Evolutionary conservation across 2,329 filamentous ascomycete genomes (phyloP).

Genomic region (Phaeosphaeria sp.): DNA sequence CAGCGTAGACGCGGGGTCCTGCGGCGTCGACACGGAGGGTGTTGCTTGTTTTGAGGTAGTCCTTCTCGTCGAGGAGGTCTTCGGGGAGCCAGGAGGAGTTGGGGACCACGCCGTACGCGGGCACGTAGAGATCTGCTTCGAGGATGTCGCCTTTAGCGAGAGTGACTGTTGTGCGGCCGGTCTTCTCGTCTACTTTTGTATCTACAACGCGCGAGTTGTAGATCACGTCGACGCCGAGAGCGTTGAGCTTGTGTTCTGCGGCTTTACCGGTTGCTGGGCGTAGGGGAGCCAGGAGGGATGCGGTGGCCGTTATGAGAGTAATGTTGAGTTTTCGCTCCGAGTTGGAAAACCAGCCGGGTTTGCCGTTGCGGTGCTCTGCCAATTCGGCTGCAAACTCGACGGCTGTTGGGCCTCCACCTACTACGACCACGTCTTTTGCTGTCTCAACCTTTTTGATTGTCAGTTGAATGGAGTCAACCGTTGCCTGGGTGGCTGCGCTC

Average conservation of each 20-base stretch:
- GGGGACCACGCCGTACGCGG: conserved; percentile 59
- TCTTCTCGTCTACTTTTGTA: conserved; percentile 14
- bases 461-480: conserved; percentile 40
- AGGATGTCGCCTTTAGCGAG: conserved; percentile 54
- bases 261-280: conserved; percentile 48
- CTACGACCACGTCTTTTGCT: conserved; percentile 56
- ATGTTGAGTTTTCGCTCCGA: conserved; percentile 46
- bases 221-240: conserved; percentile 56
- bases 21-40: conserved; percentile 56
- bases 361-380: conserved; percentile 50
- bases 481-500: conserved; percentile 39
- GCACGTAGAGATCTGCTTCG: conserved; percentile 61
- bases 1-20: conserved; percentile 55
- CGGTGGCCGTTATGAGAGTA: conserved; percentile 53
- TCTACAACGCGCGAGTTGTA: conserved; percentile 47
- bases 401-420: conserved; percentile 57
- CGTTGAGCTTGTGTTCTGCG: conserved; percentile 56
- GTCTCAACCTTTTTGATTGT: conserved; percentile 43
- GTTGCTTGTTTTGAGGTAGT: conserved; percentile 57
- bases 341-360: conserved; percentile 48
- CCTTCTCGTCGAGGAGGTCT: conserved; percentile 53
- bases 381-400: conserved; percentile 60
- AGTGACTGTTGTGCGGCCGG: conserved; percentile 50
- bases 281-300: conserved; percentile 52
- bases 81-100: conserved; percentile 61